These are phyloP conservation scores for Stagonosporopsis cucurbitacearum DNA, from an alignment of 2,329 filamentous ascomycete genomes.

Conservation along the genomic window DNA sequence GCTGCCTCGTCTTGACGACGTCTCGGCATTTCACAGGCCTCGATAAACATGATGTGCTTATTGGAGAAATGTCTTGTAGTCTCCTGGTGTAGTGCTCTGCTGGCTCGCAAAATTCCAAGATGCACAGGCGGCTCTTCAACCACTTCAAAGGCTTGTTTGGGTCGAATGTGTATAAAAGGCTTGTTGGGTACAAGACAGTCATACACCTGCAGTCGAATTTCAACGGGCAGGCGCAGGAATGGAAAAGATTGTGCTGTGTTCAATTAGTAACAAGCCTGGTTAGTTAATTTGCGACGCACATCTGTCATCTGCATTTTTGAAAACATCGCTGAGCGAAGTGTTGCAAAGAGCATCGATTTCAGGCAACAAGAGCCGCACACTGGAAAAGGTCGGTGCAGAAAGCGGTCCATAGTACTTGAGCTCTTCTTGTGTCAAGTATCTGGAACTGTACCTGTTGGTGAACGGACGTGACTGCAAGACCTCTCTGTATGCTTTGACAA, in stretches of 20 bases:
- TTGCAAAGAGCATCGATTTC: constrained; percentile 27
- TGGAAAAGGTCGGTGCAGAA: constrained; percentile 28
- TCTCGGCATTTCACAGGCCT: constrained; percentile 2
- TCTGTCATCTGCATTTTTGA: constrained; percentile 20
- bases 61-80: constrained; percentile 24
- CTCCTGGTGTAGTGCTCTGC: constrained; percentile 27
- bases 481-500: constrained; percentile 27
- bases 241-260: constrained; percentile 29
- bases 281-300: constrained; percentile 13
- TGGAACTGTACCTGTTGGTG: constrained; percentile 21
- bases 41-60: constrained; percentile 22
- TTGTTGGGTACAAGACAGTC: constrained; percentile 26
- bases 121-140: constrained; percentile 5
- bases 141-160: neutral
- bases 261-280: constrained; percentile 6
- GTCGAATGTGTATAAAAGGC: constrained; percentile 8
- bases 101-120: constrained; percentile 28
- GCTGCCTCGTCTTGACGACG: neutral
- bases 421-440: constrained; percentile 9
- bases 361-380: constrained; percentile 24
- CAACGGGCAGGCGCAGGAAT: constrained; percentile 31
- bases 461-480: constrained; percentile 21
- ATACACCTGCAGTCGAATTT: constrained; percentile 33
- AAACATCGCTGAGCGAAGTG: constrained; percentile 23
- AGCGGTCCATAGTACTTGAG: neutral